These are phyloP conservation scores for Trichoderma virens DNA, from an alignment of 495 filamentous ascomycete genomes.

Conservation along the genomic window DNA sequence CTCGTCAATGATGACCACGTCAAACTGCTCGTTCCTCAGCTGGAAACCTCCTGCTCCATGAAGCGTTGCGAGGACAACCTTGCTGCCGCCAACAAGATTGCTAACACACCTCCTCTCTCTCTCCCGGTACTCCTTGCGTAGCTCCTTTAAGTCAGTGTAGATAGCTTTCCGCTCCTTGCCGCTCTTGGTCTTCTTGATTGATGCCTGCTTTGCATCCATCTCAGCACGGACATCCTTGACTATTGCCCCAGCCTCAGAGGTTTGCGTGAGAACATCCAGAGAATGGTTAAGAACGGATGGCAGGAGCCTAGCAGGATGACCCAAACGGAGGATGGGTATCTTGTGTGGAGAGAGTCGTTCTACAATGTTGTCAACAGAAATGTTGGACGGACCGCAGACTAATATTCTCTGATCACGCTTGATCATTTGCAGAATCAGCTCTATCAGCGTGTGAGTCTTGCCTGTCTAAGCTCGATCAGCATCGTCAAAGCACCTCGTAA, in stretches of 20 bases:
- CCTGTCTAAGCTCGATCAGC: conserved; percentile 51
- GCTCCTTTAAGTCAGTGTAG: conserved; percentile 74
- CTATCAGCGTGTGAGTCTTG: conserved; percentile 95
- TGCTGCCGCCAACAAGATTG: conserved; percentile 65
- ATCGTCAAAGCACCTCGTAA: neutral
- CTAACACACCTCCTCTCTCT: conserved; percentile 74
- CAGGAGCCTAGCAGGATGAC: conserved; percentile 85
- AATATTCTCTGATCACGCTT: conserved; percentile 63
- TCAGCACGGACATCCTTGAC: conserved; percentile 88
- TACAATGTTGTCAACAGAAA: conserved; percentile 98
- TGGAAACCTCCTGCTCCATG: conserved; percentile 89
- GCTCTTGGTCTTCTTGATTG: conserved; percentile 75
- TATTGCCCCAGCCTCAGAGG: conserved; percentile 79
- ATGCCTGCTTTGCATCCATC: conserved; percentile 86
- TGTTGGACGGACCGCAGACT: conserved; percentile 93
- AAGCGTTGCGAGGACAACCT: conserved; percentile 84
- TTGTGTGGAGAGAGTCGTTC: conserved; percentile 78
- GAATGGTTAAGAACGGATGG: conserved; percentile 85
- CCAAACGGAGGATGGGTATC: conserved; percentile 80
- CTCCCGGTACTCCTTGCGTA: conserved; percentile 83
- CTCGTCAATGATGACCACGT: conserved; percentile 93
- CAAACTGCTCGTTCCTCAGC: conserved; percentile 71
- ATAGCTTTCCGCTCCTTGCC: conserved; percentile 74
- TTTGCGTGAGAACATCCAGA: conserved; percentile 86
- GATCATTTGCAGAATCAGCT: conserved; percentile 82